These are phyloP conservation scores for Tolypocladium sp. DNA, from an alignment of 2,329 filamentous ascomycete species.

Conservation along the genomic window DNA sequence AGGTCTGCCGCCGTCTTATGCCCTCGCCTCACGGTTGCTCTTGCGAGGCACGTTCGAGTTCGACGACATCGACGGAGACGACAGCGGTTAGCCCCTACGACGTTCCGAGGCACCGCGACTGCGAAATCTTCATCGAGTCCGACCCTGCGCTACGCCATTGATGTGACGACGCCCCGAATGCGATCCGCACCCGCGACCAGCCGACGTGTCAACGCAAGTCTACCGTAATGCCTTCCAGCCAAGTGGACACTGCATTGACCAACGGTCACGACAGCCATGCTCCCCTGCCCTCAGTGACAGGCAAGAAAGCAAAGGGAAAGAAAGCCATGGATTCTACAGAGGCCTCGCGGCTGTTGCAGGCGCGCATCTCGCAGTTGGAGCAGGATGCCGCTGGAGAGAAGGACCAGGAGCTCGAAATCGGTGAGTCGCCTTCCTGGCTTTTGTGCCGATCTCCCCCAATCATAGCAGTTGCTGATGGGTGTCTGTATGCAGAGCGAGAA, in stretches of 20 bases:
- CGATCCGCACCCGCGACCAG: conserved; percentile 4
- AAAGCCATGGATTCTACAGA: conserved; percentile 79
- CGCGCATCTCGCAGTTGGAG: conserved; percentile 91
- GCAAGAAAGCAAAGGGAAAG: conserved; percentile 77
- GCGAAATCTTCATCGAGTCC: background rate
- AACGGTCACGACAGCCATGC: conserved; percentile 32
- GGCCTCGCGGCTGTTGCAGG: conserved; percentile 82
- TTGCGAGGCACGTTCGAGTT: background rate
- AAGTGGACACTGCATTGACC: conserved; percentile 29
- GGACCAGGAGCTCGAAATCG: conserved; percentile 92
- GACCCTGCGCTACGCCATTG: conserved; percentile 1
- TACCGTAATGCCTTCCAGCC: conserved; percentile 28
- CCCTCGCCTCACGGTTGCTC: background rate
- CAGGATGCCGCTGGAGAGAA: conserved; percentile 89
- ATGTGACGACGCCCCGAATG: conserved; percentile 6
- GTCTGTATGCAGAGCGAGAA: conserved; percentile 62
- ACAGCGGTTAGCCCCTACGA: background rate
- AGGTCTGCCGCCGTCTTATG: background rate
- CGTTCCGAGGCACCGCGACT: background rate
- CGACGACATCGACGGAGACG: background rate
- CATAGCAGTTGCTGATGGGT: background rate
- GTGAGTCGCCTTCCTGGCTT: conserved; percentile 38
- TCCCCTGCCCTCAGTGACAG: conserved; percentile 32
- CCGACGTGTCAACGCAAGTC: conserved; percentile 7
- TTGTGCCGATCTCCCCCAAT: background rate